These are phyloP conservation scores for Fagopyrum tataricum DNA, from an alignment of 148 eudicot species.

Conservation along the genomic window DNA sequence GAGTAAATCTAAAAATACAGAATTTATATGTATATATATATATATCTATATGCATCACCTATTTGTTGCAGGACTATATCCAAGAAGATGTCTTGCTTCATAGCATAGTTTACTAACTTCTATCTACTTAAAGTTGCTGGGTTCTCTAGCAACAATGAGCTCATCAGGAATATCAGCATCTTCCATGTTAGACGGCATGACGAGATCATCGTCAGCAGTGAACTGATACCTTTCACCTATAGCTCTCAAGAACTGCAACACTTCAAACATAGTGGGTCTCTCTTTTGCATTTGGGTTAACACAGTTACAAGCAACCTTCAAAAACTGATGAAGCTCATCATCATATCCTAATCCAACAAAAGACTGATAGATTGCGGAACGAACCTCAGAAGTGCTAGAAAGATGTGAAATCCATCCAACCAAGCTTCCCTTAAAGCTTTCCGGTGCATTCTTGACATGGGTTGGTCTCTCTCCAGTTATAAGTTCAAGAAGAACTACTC, in stretches of 20 bases:
- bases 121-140: conserved; percentile 12
- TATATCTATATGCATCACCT: neutral
- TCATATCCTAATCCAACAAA: conserved; percentile 29
- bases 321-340: conserved; percentile 32
- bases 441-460: conserved; percentile 25
- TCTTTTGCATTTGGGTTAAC: conserved; percentile 31
- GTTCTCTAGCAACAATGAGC: conserved; percentile 37
- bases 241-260: conserved; percentile 37
- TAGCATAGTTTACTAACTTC: neutral
- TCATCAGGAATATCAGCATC: conserved; percentile 33
- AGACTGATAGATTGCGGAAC: conserved; percentile 28
- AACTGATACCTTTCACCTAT: conserved; percentile 41
- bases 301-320: conserved; percentile 35
- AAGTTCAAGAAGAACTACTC: conserved; percentile 35
- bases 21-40: neutral
- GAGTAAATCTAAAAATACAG: neutral
- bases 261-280: conserved; percentile 52
- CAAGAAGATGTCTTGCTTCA: neutral
- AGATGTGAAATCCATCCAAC: conserved; percentile 34
- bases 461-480: conserved; percentile 41
- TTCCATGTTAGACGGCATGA: conserved; percentile 26
- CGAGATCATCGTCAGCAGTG: conserved; percentile 36
- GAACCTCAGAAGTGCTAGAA: conserved; percentile 19
- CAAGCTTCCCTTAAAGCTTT: conserved; percentile 44
- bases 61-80: neutral